A percentile compares a stretch with the other conserved stretches of the same genome.
Evolutionary conservation across 176 grass and related monocot genomes (phyloP).

Genomic region (Themeda triandra): DNA sequence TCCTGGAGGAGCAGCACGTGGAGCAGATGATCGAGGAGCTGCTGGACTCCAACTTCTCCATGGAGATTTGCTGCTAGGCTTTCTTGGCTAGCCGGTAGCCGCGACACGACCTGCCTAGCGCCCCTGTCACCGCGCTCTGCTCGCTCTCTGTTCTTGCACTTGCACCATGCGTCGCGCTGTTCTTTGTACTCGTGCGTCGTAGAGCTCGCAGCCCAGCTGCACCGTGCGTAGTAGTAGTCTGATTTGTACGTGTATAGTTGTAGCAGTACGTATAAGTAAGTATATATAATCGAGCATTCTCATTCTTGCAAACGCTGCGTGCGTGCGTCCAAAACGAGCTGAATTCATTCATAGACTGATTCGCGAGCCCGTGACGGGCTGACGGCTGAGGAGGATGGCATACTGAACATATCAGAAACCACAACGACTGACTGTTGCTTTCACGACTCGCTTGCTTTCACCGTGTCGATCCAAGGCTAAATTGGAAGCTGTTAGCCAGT

Average conservation of each 20-base stretch:
- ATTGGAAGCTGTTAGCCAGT: not conserved
- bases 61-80: conserved; percentile 70
- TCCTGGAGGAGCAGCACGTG: conserved; percentile 79
- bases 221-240: not conserved
- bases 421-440: not conserved
- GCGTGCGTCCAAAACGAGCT: not conserved
- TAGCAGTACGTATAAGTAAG: not conserved
- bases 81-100: not conserved
- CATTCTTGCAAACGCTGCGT: not conserved
- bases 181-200: not conserved
- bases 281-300: not conserved
- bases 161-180: not conserved
- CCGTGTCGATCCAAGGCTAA: not conserved
- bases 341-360: too few relatives aligned
- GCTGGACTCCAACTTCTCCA: conserved; percentile 82
- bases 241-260: not conserved
- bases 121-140: not conserved
- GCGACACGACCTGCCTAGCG: not conserved
- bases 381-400: not conserved
- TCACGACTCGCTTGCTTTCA: not conserved
- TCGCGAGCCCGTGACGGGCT: not conserved
- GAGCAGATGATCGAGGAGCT: conserved; percentile 98
- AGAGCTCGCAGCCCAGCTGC: too few relatives aligned
- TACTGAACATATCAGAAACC: not conserved
- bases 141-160: not conserved